A percentile compares a stretch with the other conserved stretches of the same genome.
These are phyloP conservation scores for Hippophae tibetana DNA, from an alignment of 306 rosid genomes.

Conservation along the genomic window DNA sequence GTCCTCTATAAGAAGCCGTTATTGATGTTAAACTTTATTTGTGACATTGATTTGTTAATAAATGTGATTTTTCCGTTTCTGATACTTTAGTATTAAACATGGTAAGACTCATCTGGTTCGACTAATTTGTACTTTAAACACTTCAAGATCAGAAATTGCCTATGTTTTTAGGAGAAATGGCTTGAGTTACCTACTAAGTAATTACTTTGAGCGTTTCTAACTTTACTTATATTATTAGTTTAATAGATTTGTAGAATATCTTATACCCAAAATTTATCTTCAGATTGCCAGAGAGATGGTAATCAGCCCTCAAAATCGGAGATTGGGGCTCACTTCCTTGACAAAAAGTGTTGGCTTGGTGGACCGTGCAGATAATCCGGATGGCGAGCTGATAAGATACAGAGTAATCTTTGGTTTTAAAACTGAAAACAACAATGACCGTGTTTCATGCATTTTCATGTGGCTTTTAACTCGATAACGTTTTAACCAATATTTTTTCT, in stretches of 20 bases:
- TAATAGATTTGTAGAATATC: slow-evolving; percentile 4
- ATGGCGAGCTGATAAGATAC: slow-evolving; percentile 83
- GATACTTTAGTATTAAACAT: too few relatives aligned
- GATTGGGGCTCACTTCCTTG: slow-evolving; percentile 67
- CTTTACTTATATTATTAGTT: not conserved
- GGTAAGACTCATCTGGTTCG: too few relatives aligned
- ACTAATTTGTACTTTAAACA: too few relatives aligned
- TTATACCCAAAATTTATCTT: slow-evolving; percentile 15
- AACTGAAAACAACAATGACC: slow-evolving; percentile 3
- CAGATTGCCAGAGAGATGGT: slow-evolving; percentile 99
- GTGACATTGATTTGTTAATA: too few relatives aligned
- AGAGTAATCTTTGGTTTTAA: slow-evolving; percentile 42
- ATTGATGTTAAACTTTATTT: too few relatives aligned
- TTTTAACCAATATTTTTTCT: slow-evolving; percentile 18
- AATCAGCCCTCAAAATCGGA: slow-evolving; percentile 85
- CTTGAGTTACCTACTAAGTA: not conserved
- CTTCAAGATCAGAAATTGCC: too few relatives aligned
- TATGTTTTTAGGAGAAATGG: too few relatives aligned
- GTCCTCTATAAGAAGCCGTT: too few relatives aligned
- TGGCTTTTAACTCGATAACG: not conserved
- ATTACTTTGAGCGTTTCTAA: not conserved
- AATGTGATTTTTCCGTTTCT: too few relatives aligned
- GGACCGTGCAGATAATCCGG: slow-evolving; percentile 74
- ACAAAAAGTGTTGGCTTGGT: slow-evolving; percentile 66
- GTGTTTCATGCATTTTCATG: not conserved